Base-by-base conservation (phyloP, 352 stramenopile genomes). In the Phytophthora podocarpi region DNA sequence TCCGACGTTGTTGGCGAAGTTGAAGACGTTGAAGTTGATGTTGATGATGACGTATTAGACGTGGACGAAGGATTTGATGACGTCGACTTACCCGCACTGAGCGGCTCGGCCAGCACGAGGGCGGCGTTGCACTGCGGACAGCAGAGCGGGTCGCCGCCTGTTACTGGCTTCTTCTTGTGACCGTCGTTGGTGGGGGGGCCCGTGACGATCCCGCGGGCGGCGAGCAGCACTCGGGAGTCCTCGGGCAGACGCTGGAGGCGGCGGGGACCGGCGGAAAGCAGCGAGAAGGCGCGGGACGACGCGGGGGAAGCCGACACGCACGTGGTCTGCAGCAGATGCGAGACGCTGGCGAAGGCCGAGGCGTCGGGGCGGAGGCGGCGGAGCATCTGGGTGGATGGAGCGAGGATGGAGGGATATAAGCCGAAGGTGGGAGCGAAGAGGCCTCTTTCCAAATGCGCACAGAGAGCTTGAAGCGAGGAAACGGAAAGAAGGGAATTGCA, bases 111-210 rank as follows among this genome's bases (percentile, higher is more conserved):
- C 8, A 87, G 67, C 51, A 82, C 61, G 18, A 93, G 67, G 42
- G 78, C 49, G 26, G 76, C 70, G 24, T 76, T 79, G 60, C 84
- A 93, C 26, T 93, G 79, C 30, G 81, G 81, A 67, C 84, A 93
- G 51, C 76, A 78, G 11, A 93, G 75, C 27, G 59, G 56, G n/a
- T 72, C 67, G 16, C 49, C 48, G 24, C 24, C n/a, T 6, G 18
- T 37, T 11, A 31, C 39, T 24, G 42, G 23, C 23, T 72, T 72
- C 32, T 72, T 72, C 24, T 47, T 39, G 31, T 63, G 41, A 20
- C 11, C 28, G 37, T 61, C 52, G 20, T 45, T 53, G 13, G 6
- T 49, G 2, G 62, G 62, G 8, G 67, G 47, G 0, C 52, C 63
- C 5, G 67, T 70, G 11, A 51, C 23, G 21, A 73, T 59, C 3